A percentile compares a stretch with the other conserved stretches of the same genome.
These are phyloP conservation scores for Naganishia friedmannii DNA, from an alignment of 768 basidiomycete species.

Conservation along the genomic window DNA sequence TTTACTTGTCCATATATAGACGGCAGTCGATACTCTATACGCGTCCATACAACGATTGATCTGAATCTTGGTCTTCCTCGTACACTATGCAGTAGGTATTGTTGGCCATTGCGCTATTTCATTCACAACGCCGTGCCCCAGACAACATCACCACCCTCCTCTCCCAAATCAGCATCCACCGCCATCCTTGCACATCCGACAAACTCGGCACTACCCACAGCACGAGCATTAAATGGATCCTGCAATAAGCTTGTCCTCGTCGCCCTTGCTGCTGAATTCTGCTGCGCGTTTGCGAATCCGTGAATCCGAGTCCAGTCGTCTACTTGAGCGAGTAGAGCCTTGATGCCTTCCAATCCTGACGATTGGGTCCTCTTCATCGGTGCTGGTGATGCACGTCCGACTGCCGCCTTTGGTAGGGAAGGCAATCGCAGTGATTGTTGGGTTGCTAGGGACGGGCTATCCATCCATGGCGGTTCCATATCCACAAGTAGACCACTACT, in stretches of 20 bases:
- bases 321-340: constrained; percentile 1
- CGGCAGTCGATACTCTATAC: no score
- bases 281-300: background rate
- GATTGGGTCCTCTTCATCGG: background rate
- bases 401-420: background rate
- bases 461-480: constrained; percentile 17
- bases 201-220: no score
- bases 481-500: background rate
- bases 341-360: constrained; percentile 13
- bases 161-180: background rate
- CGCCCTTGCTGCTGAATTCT: no score
- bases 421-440: background rate
- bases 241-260: no score
- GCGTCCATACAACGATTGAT: no score
- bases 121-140: constrained; percentile 8
- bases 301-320: constrained; percentile 2
- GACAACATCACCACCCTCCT: background rate
- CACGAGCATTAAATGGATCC: no score
- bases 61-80: no score
- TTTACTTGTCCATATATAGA: no score
- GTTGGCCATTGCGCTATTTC: no score
- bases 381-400: background rate
- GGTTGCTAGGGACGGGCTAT: background rate
- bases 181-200: no score
- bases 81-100: no score